Evolutionary conservation across 805 yeast genomes (phyloP), one percentile per base, ranked within the genome.

Genomic region (Zygotorulaspora sp.): DNA sequence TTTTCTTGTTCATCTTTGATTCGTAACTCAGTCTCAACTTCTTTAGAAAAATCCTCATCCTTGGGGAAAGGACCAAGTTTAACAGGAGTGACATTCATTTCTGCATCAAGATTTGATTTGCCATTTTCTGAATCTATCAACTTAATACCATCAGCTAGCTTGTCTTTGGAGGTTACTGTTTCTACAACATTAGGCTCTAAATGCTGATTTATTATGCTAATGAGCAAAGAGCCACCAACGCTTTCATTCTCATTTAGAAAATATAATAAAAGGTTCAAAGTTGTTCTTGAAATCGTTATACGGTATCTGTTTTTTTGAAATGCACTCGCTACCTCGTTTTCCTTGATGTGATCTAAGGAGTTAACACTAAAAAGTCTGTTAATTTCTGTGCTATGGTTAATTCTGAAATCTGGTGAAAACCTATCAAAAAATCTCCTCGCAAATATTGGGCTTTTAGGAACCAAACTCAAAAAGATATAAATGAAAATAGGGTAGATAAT

Each of bases 401-500:
- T 66, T 24, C 70, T 64, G 60, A 86, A 95, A 55, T 87, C 96
- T 9, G 66, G 67, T 32, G 80, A 71, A 58, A 79, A 89, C 52
- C 75, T 77, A 45, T 81, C 84, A 53, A 83, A 87, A 55, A 90
- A 90, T 15, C 66, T 61, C 51, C 85, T 77, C 5, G 96, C 94
- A 36, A 75, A 72, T 13, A 67, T 59, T 5, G 75, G 63, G 41
- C 77, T 74, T 52, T 84, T 81, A 30, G 76, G 67, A 14, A 90
- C 77, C 40, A 92, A 70, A 50, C 87, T 90, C 44, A 92, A 68
- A 57, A 77, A 92, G 52, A 87, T 77, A 61, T 90, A 95, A 35
- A 90, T 82, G 62, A 89, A 92, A n/a, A 92, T 71, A 5, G 99
- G 99, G 59, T 84, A 92, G 49, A 90, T 65, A 29, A 90, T 74